Evolutionary conservation across 2,329 filamentous ascomycete genomes (phyloP).

Genomic region (Fusarium metavorans): DNA sequence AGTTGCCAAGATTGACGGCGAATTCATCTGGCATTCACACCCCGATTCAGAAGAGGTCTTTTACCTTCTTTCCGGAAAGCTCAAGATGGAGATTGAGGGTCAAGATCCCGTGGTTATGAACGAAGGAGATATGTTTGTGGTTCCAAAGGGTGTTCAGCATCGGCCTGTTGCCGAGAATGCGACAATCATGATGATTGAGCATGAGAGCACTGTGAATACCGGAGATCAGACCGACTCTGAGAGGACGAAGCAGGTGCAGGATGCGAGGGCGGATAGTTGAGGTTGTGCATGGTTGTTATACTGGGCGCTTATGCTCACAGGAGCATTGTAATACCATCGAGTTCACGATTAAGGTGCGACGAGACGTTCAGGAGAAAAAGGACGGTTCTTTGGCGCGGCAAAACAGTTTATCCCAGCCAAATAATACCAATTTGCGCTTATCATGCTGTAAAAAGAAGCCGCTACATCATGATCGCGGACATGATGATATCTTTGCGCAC

Average conservation of each 20-base stretch:
- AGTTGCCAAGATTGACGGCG: slow-evolving; percentile 54
- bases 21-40: slow-evolving; percentile 56
- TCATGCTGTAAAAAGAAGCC: neutral
- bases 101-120: slow-evolving; percentile 44
- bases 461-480: neutral
- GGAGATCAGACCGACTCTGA: slow-evolving; percentile 43
- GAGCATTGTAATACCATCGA: neutral
- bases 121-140: slow-evolving; percentile 50
- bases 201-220: slow-evolving; percentile 47
- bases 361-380: neutral
- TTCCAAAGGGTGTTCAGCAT: slow-evolving; percentile 53
- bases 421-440: neutral
- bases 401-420: neutral
- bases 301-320: neutral
- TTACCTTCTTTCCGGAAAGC: slow-evolving; percentile 51
- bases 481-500: neutral
- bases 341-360: too few species aligned
- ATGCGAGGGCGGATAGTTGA: slow-evolving; percentile 21
- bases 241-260: slow-evolving; percentile 37
- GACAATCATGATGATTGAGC: slow-evolving; percentile 54
- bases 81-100: slow-evolving; percentile 50
- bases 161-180: slow-evolving; percentile 52
- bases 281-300: neutral
- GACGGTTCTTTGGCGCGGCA: neutral
- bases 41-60: slow-evolving; percentile 57